Evolutionary conservation across 225 moss, liverwort and hornwort genomes (phyloP), one percentile per base, ranked within the genome.

Genomic region (Pleurozium schreberi): DNA sequence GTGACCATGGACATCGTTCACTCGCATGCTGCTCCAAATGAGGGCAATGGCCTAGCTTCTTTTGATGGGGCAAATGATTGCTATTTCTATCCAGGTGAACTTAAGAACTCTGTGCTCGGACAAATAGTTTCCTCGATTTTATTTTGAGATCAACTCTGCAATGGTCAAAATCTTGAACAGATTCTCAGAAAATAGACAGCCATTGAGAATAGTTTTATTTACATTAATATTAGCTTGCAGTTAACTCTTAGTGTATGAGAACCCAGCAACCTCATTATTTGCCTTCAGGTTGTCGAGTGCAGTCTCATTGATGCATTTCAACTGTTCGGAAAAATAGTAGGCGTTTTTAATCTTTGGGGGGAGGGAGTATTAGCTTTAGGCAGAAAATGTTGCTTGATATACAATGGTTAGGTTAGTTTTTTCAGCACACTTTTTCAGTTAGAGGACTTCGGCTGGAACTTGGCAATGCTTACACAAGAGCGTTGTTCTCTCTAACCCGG

Each of bases 51-150:
- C 69, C 82, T 99, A 81, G 96, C 96, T 91, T 94, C 96, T 80
- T 99, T 96, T 91, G 99, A 99, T 87, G 99, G 99, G 49, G 96
- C 99, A 77, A 97, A 95, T 90, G 99, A 99, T 85, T 97, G 99
- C 90, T 99, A 96, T 88, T 94, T 97, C 87, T 94, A 96, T 91
- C 92, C 92, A 91, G 97, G 99, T 99, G 61, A 85, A 47, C 74
- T 80, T 23, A 62, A 60, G 80, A 85, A 85, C 63, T 53, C 52
- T 57, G 75, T 66, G 45, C 84, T 84, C 36, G 69, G 38, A 61
- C 10, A 66, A 80, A 43, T 49, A 74, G 61, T 26, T 83, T 76
- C 33, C 57, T 64, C 33, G 40, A 58, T 45, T 68, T 80, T 88
- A 42, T 43, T 61, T 74, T 22, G 22, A 73, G 82, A 69, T 76